Evolutionary conservation across 306 rosid species (phyloP).

Genomic region (Pterocarpus santalinus): DNA sequence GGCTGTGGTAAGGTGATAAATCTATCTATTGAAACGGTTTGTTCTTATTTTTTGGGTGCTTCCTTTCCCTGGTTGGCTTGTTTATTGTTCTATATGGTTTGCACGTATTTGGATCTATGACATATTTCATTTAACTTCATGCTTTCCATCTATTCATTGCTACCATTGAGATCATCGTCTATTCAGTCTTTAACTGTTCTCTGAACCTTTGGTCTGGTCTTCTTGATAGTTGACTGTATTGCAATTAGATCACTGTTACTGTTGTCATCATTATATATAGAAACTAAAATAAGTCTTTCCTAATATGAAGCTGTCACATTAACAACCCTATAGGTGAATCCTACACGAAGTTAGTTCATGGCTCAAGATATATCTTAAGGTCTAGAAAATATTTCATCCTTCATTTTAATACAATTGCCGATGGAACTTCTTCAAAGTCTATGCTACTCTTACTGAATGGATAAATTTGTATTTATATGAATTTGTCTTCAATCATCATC

Average conservation of each 20-base stretch:
- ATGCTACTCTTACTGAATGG: not conserved
- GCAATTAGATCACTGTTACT: not conserved
- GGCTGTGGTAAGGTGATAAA: constrained; percentile 98
- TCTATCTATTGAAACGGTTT: constrained; percentile 44
- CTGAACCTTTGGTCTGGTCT: too few relatives aligned
- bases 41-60: constrained; percentile 24
- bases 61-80: constrained; percentile 29
- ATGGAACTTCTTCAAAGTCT: constrained; percentile 24
- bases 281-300: not conserved
- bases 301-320: constrained; percentile 8
- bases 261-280: not conserved
- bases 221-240: constrained; percentile 5
- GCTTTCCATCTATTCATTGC: too few relatives aligned
- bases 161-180: too few relatives aligned
- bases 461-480: constrained; percentile 33
- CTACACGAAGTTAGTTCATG: constrained; percentile 25
- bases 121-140: too few relatives aligned
- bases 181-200: too few relatives aligned
- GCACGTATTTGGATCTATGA: not conserved
- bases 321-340: constrained; percentile 26
- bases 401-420: not conserved
- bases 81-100: constrained; percentile 34
- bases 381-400: not conserved
- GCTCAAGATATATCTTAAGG: constrained; percentile 29
- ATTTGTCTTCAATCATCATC: not conserved